These are phyloP conservation scores for Protea cynaroides DNA, from an alignment of 164 flowering plant genomes.

Conservation along the genomic window DNA sequence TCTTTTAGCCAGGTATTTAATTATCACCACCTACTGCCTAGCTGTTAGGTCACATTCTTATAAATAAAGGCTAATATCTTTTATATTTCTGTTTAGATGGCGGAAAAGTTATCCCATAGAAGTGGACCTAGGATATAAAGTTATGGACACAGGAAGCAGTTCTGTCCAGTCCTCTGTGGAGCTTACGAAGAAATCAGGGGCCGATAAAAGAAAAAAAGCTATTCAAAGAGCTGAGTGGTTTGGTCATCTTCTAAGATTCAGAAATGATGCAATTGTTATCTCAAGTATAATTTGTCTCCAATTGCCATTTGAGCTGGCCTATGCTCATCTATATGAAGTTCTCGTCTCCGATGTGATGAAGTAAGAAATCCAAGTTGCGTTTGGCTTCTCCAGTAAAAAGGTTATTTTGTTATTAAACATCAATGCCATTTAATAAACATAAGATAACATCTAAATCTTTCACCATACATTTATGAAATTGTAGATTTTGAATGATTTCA, in stretches of 20 bases:
- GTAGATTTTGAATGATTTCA: no score
- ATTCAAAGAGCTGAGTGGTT: slow-evolving; percentile 83
- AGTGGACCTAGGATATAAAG: slow-evolving; percentile 35
- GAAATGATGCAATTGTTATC: slow-evolving; percentile 80
- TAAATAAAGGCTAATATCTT: neutral
- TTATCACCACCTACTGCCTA: neutral
- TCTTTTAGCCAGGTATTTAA: slow-evolving; percentile 65
- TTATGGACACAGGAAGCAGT: slow-evolving; percentile 34
- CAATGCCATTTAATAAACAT: no score
- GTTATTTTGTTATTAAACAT: no score
- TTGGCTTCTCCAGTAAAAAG: neutral
- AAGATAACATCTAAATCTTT: no score
- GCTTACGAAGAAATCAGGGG: slow-evolving; percentile 28
- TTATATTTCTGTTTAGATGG: slow-evolving; percentile 46
- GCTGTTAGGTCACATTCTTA: neutral
- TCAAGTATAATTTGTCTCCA: slow-evolving; percentile 85
- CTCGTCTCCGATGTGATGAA: slow-evolving; percentile 45
- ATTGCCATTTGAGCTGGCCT: slow-evolving; percentile 91
- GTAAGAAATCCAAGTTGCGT: slow-evolving; percentile 31
- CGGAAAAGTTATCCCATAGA: slow-evolving; percentile 40
- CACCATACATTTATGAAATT: no score
- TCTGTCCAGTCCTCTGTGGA: slow-evolving; percentile 38
- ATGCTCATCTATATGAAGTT: slow-evolving; percentile 86
- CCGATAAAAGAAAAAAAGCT: slow-evolving; percentile 36
- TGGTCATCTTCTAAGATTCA: slow-evolving; percentile 61